Conservation (phyloP, 2,329 filamentous ascomycete species). For the Arthrobotrys sinensis region DNA sequence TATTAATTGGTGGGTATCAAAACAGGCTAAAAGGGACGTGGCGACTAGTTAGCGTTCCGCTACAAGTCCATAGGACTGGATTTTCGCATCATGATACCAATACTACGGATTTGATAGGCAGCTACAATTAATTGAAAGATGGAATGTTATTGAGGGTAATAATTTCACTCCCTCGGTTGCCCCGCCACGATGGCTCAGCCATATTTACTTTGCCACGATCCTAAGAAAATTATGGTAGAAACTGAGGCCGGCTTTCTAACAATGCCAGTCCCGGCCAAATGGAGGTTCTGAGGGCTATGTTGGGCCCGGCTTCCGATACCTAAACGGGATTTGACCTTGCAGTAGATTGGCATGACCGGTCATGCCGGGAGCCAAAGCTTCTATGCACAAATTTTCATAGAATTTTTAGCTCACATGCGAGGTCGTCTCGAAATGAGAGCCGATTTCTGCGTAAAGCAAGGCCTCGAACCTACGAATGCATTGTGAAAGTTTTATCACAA, state of each 20-base stretch:
- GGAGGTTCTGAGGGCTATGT: not conserved
- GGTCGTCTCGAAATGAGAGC: constrained; percentile 26
- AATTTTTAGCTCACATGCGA: constrained; percentile 13
- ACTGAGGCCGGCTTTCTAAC: not conserved
- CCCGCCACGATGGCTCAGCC: constrained; percentile 36
- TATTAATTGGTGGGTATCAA: not conserved
- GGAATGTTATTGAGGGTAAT: constrained; percentile 28
- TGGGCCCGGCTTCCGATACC: not conserved
- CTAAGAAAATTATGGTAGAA: not conserved
- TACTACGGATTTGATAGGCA: constrained; percentile 9
- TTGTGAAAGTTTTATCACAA: constrained; percentile 26
- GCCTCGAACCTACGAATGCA: constrained; percentile 10
- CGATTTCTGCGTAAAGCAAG: constrained; percentile 40
- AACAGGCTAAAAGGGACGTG: not conserved
- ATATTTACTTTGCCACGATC: constrained; percentile 12
- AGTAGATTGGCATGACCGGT: constrained; percentile 26
- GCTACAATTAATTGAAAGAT: not conserved
- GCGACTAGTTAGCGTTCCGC: not conserved
- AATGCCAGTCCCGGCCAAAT: constrained; percentile 9
- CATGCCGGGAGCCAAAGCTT: constrained; percentile 13
- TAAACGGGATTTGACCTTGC: constrained; percentile 13
- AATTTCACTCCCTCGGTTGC: not conserved
- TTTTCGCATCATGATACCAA: not conserved
- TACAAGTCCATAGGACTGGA: not conserved
- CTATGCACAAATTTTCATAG: constrained; percentile 1